phyloP scores from a whole-genome alignment of 2,329 filamentous ascomycete species.

The Lachnellula subtilissima region DNA sequence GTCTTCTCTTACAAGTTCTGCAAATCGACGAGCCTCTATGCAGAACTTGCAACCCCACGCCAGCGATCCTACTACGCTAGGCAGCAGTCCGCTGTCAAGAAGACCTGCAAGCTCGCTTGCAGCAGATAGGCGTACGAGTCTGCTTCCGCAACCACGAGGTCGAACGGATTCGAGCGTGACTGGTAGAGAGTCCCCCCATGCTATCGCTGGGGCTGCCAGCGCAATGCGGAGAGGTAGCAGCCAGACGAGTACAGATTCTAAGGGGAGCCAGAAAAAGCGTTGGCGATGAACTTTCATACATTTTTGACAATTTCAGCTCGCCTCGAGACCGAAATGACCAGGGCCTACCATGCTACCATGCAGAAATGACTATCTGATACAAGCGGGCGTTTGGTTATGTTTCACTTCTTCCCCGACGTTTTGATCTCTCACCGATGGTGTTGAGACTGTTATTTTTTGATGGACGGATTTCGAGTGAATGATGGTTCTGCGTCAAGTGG shows the following conservation, averaged over 20 bases:
- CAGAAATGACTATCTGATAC: neutral
- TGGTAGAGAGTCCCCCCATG: slow-evolving; percentile 47
- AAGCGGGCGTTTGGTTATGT: neutral
- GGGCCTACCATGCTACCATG: neutral
- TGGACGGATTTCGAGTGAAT: neutral
- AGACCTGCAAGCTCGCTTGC: slow-evolving; percentile 56
- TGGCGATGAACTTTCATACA: slow-evolving; percentile 16
- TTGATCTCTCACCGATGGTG: neutral
- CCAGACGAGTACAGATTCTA: slow-evolving; percentile 22
- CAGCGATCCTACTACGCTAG: slow-evolving; percentile 31
- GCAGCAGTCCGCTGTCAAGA: slow-evolving; percentile 22
- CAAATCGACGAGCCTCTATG: slow-evolving; percentile 45
- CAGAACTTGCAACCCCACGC: slow-evolving; percentile 40
- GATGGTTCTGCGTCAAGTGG: neutral
- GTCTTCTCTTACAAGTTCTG: slow-evolving; percentile 32
- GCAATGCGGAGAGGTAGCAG: slow-evolving; percentile 34
- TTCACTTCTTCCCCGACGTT: neutral
- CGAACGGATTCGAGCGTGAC: slow-evolving; percentile 30
- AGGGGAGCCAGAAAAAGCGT: slow-evolving; percentile 20
- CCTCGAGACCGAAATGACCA: too few species aligned
- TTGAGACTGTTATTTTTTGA: neutral
- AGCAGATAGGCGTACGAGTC: slow-evolving; percentile 45
- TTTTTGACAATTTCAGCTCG: neutral
- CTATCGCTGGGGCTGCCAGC: slow-evolving; percentile 41
- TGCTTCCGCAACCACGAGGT: slow-evolving; percentile 44